Base-by-base conservation (phyloP, 2,329 filamentous ascomycete genomes). In the Neonectria magnoliae region DNA sequence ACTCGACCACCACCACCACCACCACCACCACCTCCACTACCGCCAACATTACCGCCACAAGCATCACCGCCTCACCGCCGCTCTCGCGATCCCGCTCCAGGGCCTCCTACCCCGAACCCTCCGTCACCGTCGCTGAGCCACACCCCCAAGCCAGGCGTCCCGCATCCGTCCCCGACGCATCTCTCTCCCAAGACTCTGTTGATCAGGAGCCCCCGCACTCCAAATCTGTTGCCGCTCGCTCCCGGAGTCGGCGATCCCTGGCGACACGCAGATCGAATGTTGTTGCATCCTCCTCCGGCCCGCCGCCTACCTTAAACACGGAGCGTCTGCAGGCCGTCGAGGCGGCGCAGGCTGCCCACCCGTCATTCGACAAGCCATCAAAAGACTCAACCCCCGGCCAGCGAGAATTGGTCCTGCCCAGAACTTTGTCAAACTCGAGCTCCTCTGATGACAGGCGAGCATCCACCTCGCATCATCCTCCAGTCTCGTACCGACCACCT, bases 401-500 rank as follows among this genome's bases (percentile, higher is more conserved):
- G 73, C 82, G 82, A 57, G 83, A 85, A 70, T 76, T 85, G 60
- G 73, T 84, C 55, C 74, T 83, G 57, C 81, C 82, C 68, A 85
- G 83, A 70, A 75, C 81, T 18, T 69, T 83, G 31, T 74, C 76
- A 45, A 71, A 70, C 62, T 71, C 75, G 38, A 81, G 77, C 48
- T 75, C 79, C 60, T 75, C 83, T 60, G 82, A 87, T 83, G 86
- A 87, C 63, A 83, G 78, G 74, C 82, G 81, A 66, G 70, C 72
- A 58, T 75, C 75, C 73, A 73, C 75, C 74, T 77, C 69, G 64
- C 80, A 75, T 75, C 80, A 77, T 78, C 85, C 74, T 27, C 85
- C 85, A 22, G 77, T 85, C 62, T 87, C 86, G 22, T 86, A 84
- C 76, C 84, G 81, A 68, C 78, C 80, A 27, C 81, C 80, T 51